Percentiles rank a stretch among this genome's conserved stretches.
phyloP scores from a whole-genome alignment of 495 filamentous ascomycete genomes.

The Podospora appendiculata region DNA sequence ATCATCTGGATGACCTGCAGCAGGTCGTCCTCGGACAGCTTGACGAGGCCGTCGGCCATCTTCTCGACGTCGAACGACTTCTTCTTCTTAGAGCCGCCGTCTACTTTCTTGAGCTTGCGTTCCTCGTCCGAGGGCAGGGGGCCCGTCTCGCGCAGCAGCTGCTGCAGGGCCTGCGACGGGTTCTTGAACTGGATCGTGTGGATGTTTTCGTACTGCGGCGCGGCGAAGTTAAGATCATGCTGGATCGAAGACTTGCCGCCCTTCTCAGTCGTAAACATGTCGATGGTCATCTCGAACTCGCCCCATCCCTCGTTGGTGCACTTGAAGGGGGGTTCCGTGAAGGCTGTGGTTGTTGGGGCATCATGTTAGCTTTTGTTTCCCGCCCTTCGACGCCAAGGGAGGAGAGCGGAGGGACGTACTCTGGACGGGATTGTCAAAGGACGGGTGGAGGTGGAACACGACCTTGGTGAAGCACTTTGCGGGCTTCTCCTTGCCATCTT shows the following conservation, averaged over 20 bases:
- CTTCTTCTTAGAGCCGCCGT: conserved; percentile 71
- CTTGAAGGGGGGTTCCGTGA: conserved; percentile 78
- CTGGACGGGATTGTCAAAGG: conserved; percentile 77
- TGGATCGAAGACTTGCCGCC: conserved; percentile 69
- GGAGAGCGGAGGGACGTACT: conserved; percentile 46
- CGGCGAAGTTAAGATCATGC: conserved; percentile 90
- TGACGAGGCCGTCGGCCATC: conserved; percentile 62
- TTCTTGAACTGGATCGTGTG: conserved; percentile 85
- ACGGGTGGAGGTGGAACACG: conserved; percentile 85
- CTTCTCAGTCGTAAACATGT: conserved; percentile 73
- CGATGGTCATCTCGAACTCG: conserved; percentile 93
- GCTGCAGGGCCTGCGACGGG: conserved; percentile 73
- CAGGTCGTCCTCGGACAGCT: conserved; percentile 54
- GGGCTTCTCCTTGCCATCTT: conserved; percentile 58
- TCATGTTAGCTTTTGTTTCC: not conserved
- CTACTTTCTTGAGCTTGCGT: conserved; percentile 51
- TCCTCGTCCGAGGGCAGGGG: conserved; percentile 70
- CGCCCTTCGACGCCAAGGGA: not conserved
- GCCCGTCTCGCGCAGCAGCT: conserved; percentile 69
- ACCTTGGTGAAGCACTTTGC: conserved; percentile 86
- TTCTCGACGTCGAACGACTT: conserved; percentile 92
- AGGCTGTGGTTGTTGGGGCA: conserved; percentile 37
- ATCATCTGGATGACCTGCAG: conserved; percentile 95
- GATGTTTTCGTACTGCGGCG: conserved; percentile 71
- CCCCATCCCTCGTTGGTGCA: conserved; percentile 96